These are phyloP conservation scores for Hypericum perforatum DNA, from an alignment of 345 rosid genomes.

Conservation along the genomic window DNA sequence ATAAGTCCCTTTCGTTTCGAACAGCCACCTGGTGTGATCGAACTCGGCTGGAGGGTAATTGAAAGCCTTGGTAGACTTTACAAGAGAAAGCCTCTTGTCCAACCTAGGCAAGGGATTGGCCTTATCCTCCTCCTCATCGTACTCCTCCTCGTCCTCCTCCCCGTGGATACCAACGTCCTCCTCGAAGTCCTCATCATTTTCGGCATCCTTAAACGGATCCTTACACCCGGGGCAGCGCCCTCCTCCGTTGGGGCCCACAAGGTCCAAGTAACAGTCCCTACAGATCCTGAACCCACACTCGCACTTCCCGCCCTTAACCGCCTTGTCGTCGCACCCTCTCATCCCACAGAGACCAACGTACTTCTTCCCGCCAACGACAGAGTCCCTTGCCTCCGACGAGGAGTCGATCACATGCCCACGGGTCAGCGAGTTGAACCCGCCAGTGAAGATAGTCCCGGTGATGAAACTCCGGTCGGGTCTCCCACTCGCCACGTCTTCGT, in stretches of 20 bases:
- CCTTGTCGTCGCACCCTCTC: constrained; percentile 65
- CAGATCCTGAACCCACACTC: constrained; percentile 67
- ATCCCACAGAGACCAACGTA: constrained; percentile 41
- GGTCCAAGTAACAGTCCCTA: constrained; percentile 56
- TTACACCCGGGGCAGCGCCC: constrained; percentile 72
- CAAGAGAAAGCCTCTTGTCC: constrained; percentile 62
- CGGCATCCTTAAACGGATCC: constrained; percentile 48
- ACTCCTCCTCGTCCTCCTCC: constrained; percentile 24
- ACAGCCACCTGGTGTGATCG: constrained; percentile 70
- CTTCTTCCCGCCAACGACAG: constrained; percentile 11
- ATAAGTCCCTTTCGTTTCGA: constrained; percentile 77
- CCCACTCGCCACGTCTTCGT: constrained; percentile 21
- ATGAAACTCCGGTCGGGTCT: constrained; percentile 34
- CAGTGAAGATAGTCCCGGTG: constrained; percentile 57
- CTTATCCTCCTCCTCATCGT: constrained; percentile 47
- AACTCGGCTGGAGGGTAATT: constrained; percentile 48
- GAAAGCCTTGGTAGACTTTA: constrained; percentile 55
- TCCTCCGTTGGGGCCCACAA: constrained; percentile 29
- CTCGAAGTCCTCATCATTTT: constrained; percentile 15
- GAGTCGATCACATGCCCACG: constrained; percentile 59
- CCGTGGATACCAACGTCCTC: constrained; percentile 18
- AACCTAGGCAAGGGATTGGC: constrained; percentile 62
- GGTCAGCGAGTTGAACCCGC: constrained; percentile 61
- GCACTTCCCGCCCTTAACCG: constrained; percentile 34
- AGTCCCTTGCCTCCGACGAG: constrained; percentile 29